Conservation (phyloP, 2,329 filamentous ascomycete genomes). For the Sarocladium kiliense region DNA sequence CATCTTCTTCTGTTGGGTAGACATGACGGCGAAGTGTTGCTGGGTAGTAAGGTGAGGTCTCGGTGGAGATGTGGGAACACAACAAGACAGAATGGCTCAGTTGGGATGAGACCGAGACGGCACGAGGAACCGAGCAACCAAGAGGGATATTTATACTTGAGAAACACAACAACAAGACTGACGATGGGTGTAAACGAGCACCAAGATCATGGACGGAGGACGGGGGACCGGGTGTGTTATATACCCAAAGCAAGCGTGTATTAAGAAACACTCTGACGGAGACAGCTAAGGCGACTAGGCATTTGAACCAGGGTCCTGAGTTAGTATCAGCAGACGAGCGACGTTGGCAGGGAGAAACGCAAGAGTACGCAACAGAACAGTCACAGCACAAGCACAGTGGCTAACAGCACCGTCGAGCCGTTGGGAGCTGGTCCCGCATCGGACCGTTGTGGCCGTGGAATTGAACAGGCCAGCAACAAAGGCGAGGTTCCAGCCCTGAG, state of each 20-base stretch:
- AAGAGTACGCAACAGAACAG: not conserved
- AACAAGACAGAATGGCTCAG: not conserved
- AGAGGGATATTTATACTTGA: slow-evolving; percentile 1
- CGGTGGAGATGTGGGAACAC: not conserved
- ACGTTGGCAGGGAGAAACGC: not conserved
- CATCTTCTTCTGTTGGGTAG: slow-evolving; percentile 17
- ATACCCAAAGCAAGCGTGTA: slow-evolving; percentile 9
- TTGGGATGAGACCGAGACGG: not conserved
- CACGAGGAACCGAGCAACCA: not conserved
- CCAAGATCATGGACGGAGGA: slow-evolving; percentile 6
- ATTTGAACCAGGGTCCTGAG: not conserved
- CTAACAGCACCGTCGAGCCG: slow-evolving; percentile 13
- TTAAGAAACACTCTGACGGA: slow-evolving; percentile 8
- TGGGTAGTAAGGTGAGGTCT: not conserved
- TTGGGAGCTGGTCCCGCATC: slow-evolving; percentile 23
- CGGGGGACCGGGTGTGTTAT: slow-evolving; percentile 8
- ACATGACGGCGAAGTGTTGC: slow-evolving; percentile 35
- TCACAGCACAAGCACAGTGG: not conserved
- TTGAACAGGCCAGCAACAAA: not conserved
- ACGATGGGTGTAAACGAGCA: not conserved
- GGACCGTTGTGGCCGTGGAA: slow-evolving; percentile 49
- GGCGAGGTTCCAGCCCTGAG: slow-evolving; percentile 4
- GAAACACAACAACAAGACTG: not conserved
- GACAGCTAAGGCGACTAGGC: slow-evolving; percentile 7
- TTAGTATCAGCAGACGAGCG: not conserved